Evolutionary conservation across 768 basidiomycete genomes (phyloP), one percentile per base, ranked within the genome.

Genomic region (Boletus huronensis): DNA sequence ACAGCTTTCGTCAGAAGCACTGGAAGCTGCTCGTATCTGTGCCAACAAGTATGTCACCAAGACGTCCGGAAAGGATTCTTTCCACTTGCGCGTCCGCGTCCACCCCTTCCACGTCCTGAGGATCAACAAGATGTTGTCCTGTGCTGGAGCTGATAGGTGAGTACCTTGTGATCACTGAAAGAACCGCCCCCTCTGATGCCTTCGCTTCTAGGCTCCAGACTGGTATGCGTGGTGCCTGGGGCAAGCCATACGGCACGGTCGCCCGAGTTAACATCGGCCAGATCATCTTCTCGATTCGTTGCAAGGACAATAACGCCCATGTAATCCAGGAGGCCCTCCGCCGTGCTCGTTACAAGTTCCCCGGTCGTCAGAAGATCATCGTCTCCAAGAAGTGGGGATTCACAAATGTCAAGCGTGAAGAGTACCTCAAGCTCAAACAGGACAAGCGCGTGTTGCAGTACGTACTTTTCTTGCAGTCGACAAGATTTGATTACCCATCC

Each of bases 101-200:
- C 96, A 99, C 79, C 97, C 96, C 40, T 97, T 88, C 92, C 97
- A 99, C 73, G 93, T 98, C 66, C 75, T 99, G 77, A 90, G 97
- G 60, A 97, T 97, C 86, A 97, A 98, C 90, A 98, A 99, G 87
- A 98, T 97, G 92, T 90, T 98, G 82, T 90, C 88, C 55, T 98
- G 97, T 72, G 97, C 97, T 65, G 96, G 97, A 64, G 95, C 97
- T 66, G 97, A 99, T 93, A 81, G 92, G 91, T 88, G 21, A 3
- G 53, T 17, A 57, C 7, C 6, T n/a, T 9, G 8, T 16, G 23
- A 9, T 19, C 26, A 3, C 13, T 1, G 23, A 14, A 5, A n/a
- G 6, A 26, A 11, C 13, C 0, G 1, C 3, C 0, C 0, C 0
- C 0, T 28, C 32, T 45, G n/a, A 57, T 13, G 0, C 28, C 23